Base-by-base conservation (phyloP, 2,329 filamentous ascomycete species). In the Orbilia quercus region DNA sequence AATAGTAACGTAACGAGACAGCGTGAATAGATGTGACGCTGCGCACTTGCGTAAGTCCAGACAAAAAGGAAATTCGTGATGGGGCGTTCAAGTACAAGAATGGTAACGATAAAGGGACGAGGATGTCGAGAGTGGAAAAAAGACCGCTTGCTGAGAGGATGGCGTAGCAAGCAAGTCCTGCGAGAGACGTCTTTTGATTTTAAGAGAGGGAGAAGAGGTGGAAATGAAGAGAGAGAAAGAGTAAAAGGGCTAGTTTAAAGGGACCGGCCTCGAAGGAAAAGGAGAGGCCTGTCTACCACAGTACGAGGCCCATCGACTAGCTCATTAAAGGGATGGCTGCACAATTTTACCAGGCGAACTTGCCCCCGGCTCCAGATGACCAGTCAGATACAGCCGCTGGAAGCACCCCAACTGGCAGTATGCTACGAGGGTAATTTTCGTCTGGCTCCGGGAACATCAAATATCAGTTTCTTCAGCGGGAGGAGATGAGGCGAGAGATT, bases 41-140 rank as follows among this genome's bases (percentile, higher is more conserved):
- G 18, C 18, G 31, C 38, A 34, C 45, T 60, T 59, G 53, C 64
- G 64, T 60, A 69, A 69, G 57, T 45, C 42, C 12, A 40, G 28
- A 51, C 23, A 58, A 60, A 65, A 72, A 72, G 67, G 67, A 65
- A 72, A 72, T 72, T 72, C 67, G 67, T 72, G 67, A 72, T 72
- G 51, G 57, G 14, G 67, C 59, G 53, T 63, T 59, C 31, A 55
- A 25, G 53, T 28, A 59, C 16, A 40, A 48, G 34, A 67, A 60
- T 44, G 34, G 40, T 22, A 54, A 28, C 14, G 22, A 20, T 54
- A 28, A 38, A 31, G 28, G n/a, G 28, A 31, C 28, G 28, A 31
- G 28, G 28, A 31, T 31, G 28, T 31, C 9, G 50, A 40, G 34
- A 7, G 34, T n/a, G n/a, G n/a, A n/a, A 16, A 28, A 54, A 16